These are phyloP conservation scores for Penicillium lagena DNA, from an alignment of 495 filamentous ascomycete genomes.

Conservation along the genomic window DNA sequence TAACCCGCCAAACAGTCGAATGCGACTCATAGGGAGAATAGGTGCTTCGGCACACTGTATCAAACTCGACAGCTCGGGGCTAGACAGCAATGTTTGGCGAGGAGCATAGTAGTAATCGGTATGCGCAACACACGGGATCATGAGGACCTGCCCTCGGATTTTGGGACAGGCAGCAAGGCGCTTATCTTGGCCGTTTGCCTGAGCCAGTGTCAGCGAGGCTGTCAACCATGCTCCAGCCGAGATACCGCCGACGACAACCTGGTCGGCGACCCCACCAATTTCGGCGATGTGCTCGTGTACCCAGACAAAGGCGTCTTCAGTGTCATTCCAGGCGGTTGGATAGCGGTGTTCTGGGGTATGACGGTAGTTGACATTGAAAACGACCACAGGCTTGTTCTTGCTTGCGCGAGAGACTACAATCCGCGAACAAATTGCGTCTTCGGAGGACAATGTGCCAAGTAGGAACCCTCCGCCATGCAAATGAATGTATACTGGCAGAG, in stretches of 20 bases:
- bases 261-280: slow-evolving; percentile 26
- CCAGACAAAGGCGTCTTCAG: slow-evolving; percentile 43
- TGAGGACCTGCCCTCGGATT: slow-evolving; percentile 36
- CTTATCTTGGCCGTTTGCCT: slow-evolving; percentile 16
- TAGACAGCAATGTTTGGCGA: slow-evolving; percentile 25
- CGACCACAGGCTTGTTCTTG: slow-evolving; percentile 16
- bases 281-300: slow-evolving; percentile 24
- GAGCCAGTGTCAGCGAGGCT: slow-evolving; percentile 28
- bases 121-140: slow-evolving; percentile 34
- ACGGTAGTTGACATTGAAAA: slow-evolving; percentile 43
- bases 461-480: slow-evolving; percentile 47
- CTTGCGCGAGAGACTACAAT: slow-evolving; percentile 22
- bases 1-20: slow-evolving; percentile 26
- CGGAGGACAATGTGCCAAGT: slow-evolving; percentile 37
- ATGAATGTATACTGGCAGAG: slow-evolving; percentile 39
- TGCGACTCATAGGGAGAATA: slow-evolving; percentile 21
- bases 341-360: slow-evolving; percentile 37
- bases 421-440: slow-evolving; percentile 39
- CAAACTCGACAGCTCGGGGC: slow-evolving; percentile 27
- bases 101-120: slow-evolving; percentile 21
- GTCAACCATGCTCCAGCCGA: slow-evolving; percentile 42
- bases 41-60: slow-evolving; percentile 35
- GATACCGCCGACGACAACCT: slow-evolving; percentile 39
- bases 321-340: slow-evolving; percentile 40
- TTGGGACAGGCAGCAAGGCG: slow-evolving; percentile 17